Conservation (phyloP, 129 eudicot genomes). For the Escallonia rubra region DNA sequence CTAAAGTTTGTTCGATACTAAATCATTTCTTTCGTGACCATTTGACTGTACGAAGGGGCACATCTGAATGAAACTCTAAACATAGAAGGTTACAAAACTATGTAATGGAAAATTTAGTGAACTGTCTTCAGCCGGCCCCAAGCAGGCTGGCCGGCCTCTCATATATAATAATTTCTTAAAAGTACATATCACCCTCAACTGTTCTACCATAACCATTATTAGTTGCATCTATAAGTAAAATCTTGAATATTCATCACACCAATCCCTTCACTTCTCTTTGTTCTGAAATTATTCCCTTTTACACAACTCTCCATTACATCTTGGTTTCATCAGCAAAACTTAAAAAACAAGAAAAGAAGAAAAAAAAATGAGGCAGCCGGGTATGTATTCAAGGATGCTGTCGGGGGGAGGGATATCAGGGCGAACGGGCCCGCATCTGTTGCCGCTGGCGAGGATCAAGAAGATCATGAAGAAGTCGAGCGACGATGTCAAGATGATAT, state of each 20-base stretch:
- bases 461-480: constrained; percentile 83
- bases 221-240: not conserved
- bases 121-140: not conserved
- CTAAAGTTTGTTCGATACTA: too few species aligned
- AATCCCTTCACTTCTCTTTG: not conserved
- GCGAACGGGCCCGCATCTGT: constrained; percentile 50
- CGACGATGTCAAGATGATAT: constrained; percentile 75
- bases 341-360: too few species aligned
- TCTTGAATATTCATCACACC: not conserved
- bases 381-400: constrained; percentile 50
- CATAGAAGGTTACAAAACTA: too few species aligned
- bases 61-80: too few species aligned
- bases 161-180: too few species aligned
- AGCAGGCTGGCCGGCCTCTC: constrained; percentile 12
- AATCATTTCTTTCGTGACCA: too few species aligned
- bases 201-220: not conserved
- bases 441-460: constrained; percentile 82
- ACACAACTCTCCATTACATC: too few species aligned
- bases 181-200: too few species aligned
- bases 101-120: not conserved
- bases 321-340: not conserved
- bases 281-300: not conserved
- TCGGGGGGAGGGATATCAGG: constrained; percentile 54
- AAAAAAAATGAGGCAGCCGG: constrained; percentile 56
- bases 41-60: too few species aligned